Evolutionary conservation across 1,284 basidiomycete species (phyloP).

Genomic region (Cutaneotrichosporon sp.): DNA sequence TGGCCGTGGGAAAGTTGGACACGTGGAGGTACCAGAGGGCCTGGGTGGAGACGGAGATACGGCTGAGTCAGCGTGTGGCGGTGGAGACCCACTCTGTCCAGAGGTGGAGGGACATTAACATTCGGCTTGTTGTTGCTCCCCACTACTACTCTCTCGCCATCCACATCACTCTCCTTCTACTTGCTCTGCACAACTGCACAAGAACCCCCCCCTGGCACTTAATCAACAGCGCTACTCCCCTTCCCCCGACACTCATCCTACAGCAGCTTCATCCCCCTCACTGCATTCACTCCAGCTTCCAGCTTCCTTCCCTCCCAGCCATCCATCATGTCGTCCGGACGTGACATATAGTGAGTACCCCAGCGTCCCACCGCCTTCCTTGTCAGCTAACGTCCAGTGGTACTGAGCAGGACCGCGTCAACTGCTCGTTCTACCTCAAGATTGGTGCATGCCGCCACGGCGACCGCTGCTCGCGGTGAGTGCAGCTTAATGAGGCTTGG

Average conservation of each 20-base stretch:
- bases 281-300: slow-evolving; percentile 6
- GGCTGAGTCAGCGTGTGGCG: slow-evolving; percentile 22
- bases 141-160: background rate
- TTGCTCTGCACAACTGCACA: slow-evolving; percentile 4
- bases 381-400: slow-evolving; percentile 38
- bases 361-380: background rate
- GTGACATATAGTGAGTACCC: slow-evolving; percentile 46
- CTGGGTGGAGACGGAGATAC: slow-evolving; percentile 9
- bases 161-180: background rate
- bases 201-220: background rate
- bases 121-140: background rate
- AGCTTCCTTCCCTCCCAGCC: slow-evolving; percentile 8
- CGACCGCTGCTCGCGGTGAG: slow-evolving; percentile 52
- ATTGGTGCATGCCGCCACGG: slow-evolving; percentile 54
- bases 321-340: slow-evolving; percentile 49
- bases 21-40: no score
- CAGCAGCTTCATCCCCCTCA: background rate
- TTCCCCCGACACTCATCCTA: background rate
- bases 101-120: background rate
- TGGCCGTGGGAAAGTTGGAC: slow-evolving; percentile 15
- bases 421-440: slow-evolving; percentile 56
- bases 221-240: slow-evolving; percentile 1
- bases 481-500: background rate
- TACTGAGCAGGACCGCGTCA: slow-evolving; percentile 55
- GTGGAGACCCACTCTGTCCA: background rate